phyloP scores from a whole-genome alignment of 352 stramenopile species.

The Phytopythium montanum region DNA sequence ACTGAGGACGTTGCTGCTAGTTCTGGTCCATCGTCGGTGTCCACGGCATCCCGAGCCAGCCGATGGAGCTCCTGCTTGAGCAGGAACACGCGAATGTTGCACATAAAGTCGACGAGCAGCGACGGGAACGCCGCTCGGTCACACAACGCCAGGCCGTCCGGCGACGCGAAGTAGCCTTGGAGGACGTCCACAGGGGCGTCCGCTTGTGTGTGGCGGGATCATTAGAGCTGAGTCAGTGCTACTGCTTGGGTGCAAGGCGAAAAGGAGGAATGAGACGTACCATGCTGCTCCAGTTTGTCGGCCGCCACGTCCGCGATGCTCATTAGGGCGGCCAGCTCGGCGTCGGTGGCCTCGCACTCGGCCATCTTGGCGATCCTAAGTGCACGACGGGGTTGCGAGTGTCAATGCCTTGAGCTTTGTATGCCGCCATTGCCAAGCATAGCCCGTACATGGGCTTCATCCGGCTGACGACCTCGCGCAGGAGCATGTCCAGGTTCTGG shows the following conservation, averaged over 20 bases:
- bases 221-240: neutral
- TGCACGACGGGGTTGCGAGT: neutral
- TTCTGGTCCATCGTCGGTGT: neutral
- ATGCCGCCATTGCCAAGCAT: too few species aligned
- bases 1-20: slow-evolving; percentile 3
- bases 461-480: slow-evolving; percentile 37
- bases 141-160: slow-evolving; percentile 38
- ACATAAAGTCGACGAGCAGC: slow-evolving; percentile 59
- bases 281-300: slow-evolving; percentile 42
- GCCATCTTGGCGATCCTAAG: slow-evolving; percentile 48
- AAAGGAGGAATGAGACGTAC: slow-evolving; percentile 18
- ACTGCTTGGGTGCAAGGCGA: neutral
- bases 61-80: slow-evolving; percentile 40
- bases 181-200: slow-evolving; percentile 31
- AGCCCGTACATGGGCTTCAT: slow-evolving; percentile 8
- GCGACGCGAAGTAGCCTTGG: slow-evolving; percentile 49
- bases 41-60: too few species aligned
- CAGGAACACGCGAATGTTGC: slow-evolving; percentile 43
- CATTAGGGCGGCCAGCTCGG: slow-evolving; percentile 40
- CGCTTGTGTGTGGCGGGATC: slow-evolving; percentile 15
- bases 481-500: slow-evolving; percentile 49
- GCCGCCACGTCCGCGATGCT: slow-evolving; percentile 38
- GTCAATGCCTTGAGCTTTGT: neutral
- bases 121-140: slow-evolving; percentile 71
- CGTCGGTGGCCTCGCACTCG: slow-evolving; percentile 21